Conservation (phyloP, 2,329 filamentous ascomycete genomes). For the Pochonia chlamydosporia region DNA sequence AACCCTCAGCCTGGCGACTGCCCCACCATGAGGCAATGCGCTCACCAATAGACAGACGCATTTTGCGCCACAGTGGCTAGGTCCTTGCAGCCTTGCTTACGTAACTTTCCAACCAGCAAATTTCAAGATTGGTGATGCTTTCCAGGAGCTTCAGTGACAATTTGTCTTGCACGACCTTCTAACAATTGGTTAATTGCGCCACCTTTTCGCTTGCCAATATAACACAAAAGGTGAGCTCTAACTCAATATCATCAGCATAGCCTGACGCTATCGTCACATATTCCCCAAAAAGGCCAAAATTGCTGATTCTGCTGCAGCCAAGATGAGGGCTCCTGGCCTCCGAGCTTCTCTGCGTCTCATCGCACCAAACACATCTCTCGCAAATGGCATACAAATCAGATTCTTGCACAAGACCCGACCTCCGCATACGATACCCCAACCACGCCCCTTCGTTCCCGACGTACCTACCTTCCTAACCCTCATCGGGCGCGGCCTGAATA, state of each 20-base stretch:
- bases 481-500: slow-evolving; percentile 80
- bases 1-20: slow-evolving; percentile 14
- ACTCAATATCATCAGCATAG: background rate
- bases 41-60: background rate
- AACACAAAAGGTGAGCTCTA: background rate
- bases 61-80: slow-evolving; percentile 9
- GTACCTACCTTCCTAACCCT: slow-evolving; percentile 79
- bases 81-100: slow-evolving; percentile 25
- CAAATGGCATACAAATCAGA: slow-evolving; percentile 31
- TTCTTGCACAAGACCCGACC: slow-evolving; percentile 37
- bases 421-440: slow-evolving; percentile 49
- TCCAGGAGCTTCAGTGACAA: background rate
- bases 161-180: slow-evolving; percentile 12
- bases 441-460: slow-evolving; percentile 83
- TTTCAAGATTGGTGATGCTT: slow-evolving; percentile 15
- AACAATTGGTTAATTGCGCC: background rate
- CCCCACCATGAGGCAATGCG: slow-evolving; percentile 8
- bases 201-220: background rate
- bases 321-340: slow-evolving; percentile 27
- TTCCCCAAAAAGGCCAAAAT: too few relatives aligned
- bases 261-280: too few relatives aligned
- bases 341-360: slow-evolving; percentile 26
- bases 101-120: slow-evolving; percentile 21
- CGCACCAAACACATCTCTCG: slow-evolving; percentile 24
- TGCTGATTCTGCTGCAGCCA: slow-evolving; percentile 7